Evolutionary conservation across 768 basidiomycete species (phyloP).

Genomic region (Gautieria morchelliformis): DNA sequence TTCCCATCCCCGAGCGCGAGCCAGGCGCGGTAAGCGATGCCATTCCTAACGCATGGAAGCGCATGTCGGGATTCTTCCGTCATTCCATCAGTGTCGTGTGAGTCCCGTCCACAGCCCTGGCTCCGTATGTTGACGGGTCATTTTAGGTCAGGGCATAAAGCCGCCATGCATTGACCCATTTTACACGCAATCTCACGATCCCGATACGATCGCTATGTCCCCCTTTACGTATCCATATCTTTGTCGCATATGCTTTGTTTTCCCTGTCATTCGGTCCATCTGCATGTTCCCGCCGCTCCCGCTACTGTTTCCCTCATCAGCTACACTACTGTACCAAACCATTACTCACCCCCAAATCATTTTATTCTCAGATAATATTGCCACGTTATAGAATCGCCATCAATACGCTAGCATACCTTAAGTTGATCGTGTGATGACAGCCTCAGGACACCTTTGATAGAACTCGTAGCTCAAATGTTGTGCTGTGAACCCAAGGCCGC

Average conservation of each 20-base stretch:
- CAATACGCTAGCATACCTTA: too few species aligned
- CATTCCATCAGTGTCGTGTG: slow-evolving; percentile 6
- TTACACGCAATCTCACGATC: background rate
- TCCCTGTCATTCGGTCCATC: background rate
- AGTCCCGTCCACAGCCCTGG: background rate
- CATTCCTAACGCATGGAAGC: background rate
- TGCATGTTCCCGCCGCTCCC: background rate
- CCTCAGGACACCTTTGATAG: too few species aligned
- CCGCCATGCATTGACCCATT: background rate
- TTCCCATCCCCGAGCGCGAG: background rate
- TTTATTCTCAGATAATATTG: too few species aligned
- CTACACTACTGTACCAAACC: background rate
- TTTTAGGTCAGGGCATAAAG: background rate
- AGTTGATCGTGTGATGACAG: too few species aligned
- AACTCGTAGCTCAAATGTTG: too few species aligned
- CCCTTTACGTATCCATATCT: background rate
- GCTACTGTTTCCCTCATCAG: background rate
- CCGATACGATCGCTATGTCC: background rate
- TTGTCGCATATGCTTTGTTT: background rate
- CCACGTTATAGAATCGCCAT: too few species aligned
- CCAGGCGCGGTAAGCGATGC: background rate
- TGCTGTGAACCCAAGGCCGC: too few species aligned
- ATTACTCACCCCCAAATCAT: background rate
- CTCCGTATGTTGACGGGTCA: background rate
- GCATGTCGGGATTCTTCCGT: slow-evolving; percentile 5